These are phyloP conservation scores for Colletotrichum sidae DNA, from an alignment of 2,329 filamentous ascomycete species.

Conservation along the genomic window DNA sequence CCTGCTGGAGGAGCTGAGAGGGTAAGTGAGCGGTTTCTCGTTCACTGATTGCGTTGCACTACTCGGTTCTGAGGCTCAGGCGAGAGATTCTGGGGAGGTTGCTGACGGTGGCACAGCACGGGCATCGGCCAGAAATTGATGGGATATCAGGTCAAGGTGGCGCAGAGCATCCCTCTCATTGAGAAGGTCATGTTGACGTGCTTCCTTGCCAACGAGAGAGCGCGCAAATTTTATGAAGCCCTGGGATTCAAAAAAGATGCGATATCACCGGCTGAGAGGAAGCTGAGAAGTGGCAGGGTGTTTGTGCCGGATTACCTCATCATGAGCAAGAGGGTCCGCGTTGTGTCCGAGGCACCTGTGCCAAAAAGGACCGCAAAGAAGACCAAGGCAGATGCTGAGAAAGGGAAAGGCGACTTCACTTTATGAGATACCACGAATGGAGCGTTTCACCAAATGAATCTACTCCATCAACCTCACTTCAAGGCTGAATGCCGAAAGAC, in stretches of 20 bases:
- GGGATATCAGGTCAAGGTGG: constrained; percentile 64
- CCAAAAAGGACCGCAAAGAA: not conserved
- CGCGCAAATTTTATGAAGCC: constrained; percentile 69
- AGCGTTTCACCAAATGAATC: no score
- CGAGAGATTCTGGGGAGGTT: not conserved
- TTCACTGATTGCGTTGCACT: not conserved
- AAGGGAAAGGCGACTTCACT: not conserved
- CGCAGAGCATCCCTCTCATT: constrained; percentile 63
- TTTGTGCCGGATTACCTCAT: constrained; percentile 70
- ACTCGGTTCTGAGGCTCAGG: not conserved
- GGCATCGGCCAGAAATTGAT: constrained; percentile 74
- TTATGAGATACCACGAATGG: no score
- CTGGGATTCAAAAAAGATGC: constrained; percentile 68
- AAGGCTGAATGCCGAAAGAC: no score
- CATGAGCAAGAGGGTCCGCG: constrained; percentile 60
- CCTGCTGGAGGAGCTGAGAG: constrained; percentile 65
- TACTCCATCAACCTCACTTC: no score
- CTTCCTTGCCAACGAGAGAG: constrained; percentile 71
- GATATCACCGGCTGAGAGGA: constrained; percentile 64
- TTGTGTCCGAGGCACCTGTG: not conserved
- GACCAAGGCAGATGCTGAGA: not conserved
- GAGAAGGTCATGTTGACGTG: constrained; percentile 81
- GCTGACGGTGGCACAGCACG: constrained; percentile 53
- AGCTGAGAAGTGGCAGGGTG: constrained; percentile 64
- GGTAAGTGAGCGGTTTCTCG: constrained; percentile 51